phyloP scores from a whole-genome alignment of 495 filamentous ascomycete genomes.

The Aspergillus taichungensis region DNA sequence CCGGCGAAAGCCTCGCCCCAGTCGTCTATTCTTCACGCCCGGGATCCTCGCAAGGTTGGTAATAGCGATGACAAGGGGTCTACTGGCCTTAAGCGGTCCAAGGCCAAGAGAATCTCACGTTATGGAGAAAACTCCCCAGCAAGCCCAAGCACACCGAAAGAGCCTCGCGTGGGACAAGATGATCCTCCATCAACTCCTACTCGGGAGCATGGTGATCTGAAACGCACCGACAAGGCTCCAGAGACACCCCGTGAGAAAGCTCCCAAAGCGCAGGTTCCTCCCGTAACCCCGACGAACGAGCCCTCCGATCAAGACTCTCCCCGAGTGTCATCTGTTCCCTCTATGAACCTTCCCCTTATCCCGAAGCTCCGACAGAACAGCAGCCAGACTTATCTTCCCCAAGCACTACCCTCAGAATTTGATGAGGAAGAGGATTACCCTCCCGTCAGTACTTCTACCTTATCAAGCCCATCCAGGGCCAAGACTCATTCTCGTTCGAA shows the following conservation, averaged over 20 bases:
- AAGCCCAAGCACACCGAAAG: slow-evolving; percentile 15
- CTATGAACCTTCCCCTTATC: slow-evolving; percentile 47
- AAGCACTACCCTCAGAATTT: slow-evolving; percentile 7
- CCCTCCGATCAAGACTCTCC: slow-evolving; percentile 24
- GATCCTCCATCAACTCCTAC: slow-evolving; percentile 5
- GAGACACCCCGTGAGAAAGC: slow-evolving; percentile 19
- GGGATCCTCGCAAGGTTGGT: slow-evolving; percentile 15
- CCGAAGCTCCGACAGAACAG: slow-evolving; percentile 43
- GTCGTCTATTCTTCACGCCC: slow-evolving; percentile 21
- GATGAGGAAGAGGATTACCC: slow-evolving; percentile 29
- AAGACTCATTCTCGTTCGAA: slow-evolving; percentile 24
- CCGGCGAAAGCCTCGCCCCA: slow-evolving; percentile 17
- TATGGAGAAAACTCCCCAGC: slow-evolving; percentile 30
- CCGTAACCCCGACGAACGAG: slow-evolving; percentile 15
- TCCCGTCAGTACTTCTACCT: slow-evolving; percentile 18
- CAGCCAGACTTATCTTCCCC: slow-evolving; percentile 29
- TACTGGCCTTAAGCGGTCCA: slow-evolving; percentile 43
- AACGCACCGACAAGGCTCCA: slow-evolving; percentile 6
- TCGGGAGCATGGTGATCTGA: slow-evolving; percentile 19
- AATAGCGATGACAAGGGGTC: slow-evolving; percentile 20
- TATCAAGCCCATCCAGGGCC: slow-evolving; percentile 23
- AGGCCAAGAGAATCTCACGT: slow-evolving; percentile 44
- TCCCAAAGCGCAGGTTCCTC: slow-evolving; percentile 12
- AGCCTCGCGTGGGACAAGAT: background rate
- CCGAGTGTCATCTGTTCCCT: slow-evolving; percentile 50